Conservation (phyloP, 352 stramenopile species). For the Phytopythium cucurbitacearum region DNA sequence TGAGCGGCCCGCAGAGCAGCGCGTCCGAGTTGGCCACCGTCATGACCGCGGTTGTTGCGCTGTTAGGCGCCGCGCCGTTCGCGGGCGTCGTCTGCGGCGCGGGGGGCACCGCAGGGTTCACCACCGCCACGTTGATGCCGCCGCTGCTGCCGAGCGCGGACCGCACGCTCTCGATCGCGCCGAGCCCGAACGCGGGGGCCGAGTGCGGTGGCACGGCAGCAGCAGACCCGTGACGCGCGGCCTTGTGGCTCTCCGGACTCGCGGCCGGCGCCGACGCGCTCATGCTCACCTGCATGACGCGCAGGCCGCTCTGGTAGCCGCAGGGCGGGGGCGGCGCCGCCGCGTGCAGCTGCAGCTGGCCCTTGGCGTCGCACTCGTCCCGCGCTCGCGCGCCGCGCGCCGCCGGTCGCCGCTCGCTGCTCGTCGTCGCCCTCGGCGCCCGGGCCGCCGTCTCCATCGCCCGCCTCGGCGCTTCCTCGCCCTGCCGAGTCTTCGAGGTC, state of each 20-base stretch:
- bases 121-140: too few relatives aligned
- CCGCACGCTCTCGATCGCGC: conserved; percentile 29
- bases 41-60: conserved; percentile 9
- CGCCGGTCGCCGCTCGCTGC: background rate
- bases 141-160: conserved; percentile 14
- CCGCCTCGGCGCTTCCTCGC: too few relatives aligned
- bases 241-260: background rate
- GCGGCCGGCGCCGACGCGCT: background rate
- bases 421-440: background rate
- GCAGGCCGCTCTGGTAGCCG: background rate
- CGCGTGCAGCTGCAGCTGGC: background rate
- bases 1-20: conserved; percentile 52
- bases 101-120: background rate
- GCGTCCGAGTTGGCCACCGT: conserved; percentile 23
- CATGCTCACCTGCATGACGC: conserved; percentile 1
- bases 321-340: background rate
- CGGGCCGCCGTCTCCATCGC: too few relatives aligned
- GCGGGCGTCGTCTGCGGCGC: conserved; percentile 6
- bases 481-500: too few relatives aligned
- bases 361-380: background rate
- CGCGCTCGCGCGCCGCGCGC: background rate
- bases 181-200: conserved; percentile 9
- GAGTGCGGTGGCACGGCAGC: too few relatives aligned
- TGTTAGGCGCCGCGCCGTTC: conserved; percentile 19
- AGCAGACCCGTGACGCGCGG: background rate